Base-by-base conservation (phyloP, 345 rosid species). In the Citrus reticulata region DNA sequence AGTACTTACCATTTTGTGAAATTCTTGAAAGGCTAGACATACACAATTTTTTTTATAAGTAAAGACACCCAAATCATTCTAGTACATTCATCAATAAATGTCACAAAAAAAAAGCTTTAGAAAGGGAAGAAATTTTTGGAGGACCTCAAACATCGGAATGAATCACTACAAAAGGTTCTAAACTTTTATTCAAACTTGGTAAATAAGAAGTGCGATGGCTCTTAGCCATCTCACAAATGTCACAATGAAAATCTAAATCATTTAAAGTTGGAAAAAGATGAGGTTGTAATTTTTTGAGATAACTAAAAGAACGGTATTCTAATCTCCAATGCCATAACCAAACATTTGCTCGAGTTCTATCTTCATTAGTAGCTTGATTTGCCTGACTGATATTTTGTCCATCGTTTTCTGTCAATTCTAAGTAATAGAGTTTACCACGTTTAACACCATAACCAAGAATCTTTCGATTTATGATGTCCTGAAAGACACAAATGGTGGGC, bases 401-500 rank as follows among this genome's bases (percentile, higher is more conserved):
- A 4, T 42, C 49, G 0, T 42, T 60, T 9, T 68, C 17, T 22
- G 27, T 32, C 11, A 68, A 32, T 2, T 67, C 73, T 10, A 67
- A 54, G 24, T 67, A 77, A 4, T 77, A 77, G 5, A 68, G 66
- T 35, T 77, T 68, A 16, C 73, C 55, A 1, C 17, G 14, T 54
- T 4, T 55, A 67, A 77, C 65, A 76, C 55, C 24, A 65, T 32
- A 66, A 76, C 63, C 72, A 76, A 76, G 51, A 65, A n/a, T 77
- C 65, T 67, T 77, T 1, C 7, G 7, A 11, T 66, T 66, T 4
- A 54, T 6, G 7, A 54, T 77, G 10, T 67, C 65, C 6, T 55
- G 11, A 54, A 77, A 67, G 9, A 54, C 65, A 67, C 9, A 77
- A 67, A 63, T 29, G 5, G 11, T 9, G 1, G 78, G 78, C 63